Evolutionary conservation across 768 basidiomycete species (phyloP).

Genomic region (Leccinum subtestaceum): DNA sequence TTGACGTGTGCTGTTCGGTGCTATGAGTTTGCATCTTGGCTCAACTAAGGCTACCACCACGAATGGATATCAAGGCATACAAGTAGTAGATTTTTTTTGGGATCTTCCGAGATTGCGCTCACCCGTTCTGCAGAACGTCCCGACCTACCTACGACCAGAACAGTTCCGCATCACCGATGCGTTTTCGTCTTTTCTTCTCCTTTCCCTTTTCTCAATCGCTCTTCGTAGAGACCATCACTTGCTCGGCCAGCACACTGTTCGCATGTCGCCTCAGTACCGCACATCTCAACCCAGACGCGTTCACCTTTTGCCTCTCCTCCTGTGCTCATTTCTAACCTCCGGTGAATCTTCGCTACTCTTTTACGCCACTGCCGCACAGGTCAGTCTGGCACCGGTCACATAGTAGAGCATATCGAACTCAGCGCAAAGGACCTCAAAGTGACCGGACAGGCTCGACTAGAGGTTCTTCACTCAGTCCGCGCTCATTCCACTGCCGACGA

Average conservation of each 20-base stretch:
- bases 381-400: conserved; percentile 37
- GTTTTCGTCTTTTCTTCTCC: not conserved
- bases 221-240: conserved; percentile 46
- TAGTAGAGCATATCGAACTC: conserved; percentile 52
- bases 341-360: conserved; percentile 64
- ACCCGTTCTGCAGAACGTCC: conserved; percentile 26
- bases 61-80: conserved; percentile 21
- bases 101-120: not conserved
- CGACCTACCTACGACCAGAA: conserved; percentile 43
- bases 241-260: conserved; percentile 85
- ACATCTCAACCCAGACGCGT: conserved; percentile 73
- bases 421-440: conserved; percentile 61
- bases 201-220: conserved; percentile 39
- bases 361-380: conserved; percentile 45
- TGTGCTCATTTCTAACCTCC: conserved; percentile 80
- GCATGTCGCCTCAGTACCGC: conserved; percentile 94
- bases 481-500: conserved; percentile 55
- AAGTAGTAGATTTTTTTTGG: conserved; percentile 29
- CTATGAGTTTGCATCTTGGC: conserved; percentile 56
- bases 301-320: conserved; percentile 71
- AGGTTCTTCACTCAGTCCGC: conserved; percentile 46
- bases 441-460: conserved; percentile 59
- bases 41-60: conserved; percentile 11
- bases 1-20: conserved; percentile 72
- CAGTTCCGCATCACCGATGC: conserved; percentile 48